phyloP scores from a whole-genome alignment of 805 yeast genomes.

The Spathaspora sp. region DNA sequence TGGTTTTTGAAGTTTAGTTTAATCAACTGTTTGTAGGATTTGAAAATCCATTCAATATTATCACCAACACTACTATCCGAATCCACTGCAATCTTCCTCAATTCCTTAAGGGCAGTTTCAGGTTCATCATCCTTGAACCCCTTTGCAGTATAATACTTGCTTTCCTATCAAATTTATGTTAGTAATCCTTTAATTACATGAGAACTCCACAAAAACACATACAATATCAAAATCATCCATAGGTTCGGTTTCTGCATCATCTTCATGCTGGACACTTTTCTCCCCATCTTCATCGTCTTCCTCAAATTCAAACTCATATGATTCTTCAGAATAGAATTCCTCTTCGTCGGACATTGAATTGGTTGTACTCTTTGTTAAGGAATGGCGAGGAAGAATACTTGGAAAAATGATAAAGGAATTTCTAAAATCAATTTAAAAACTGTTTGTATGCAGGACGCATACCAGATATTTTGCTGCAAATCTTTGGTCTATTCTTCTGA shows the following conservation, averaged over 20 bases:
- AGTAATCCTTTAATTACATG: neutral
- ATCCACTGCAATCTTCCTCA: slow-evolving; percentile 13
- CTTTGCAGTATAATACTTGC: slow-evolving; percentile 35
- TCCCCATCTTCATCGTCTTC: slow-evolving; percentile 28
- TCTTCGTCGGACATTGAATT: slow-evolving; percentile 29
- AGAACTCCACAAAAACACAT: slow-evolving; percentile 4
- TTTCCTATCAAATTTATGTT: slow-evolving; percentile 16
- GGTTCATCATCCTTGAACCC: slow-evolving; percentile 33
- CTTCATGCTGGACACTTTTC: slow-evolving; percentile 18
- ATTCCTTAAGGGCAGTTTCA: slow-evolving; percentile 19
- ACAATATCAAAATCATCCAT: slow-evolving; percentile 18
- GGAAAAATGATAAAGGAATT: neutral
- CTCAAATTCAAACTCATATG: slow-evolving; percentile 40
- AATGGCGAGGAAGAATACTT: neutral
- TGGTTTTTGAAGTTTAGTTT: slow-evolving; percentile 26
- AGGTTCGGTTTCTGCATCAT: slow-evolving; percentile 20
- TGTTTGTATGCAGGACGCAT: neutral
- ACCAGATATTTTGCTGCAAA: neutral
- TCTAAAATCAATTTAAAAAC: neutral
- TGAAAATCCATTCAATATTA: slow-evolving; percentile 30
- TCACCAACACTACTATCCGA: slow-evolving; percentile 12
- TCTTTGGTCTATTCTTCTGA: too few relatives aligned
- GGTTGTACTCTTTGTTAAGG: neutral
- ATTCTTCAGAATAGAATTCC: slow-evolving; percentile 33
- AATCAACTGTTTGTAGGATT: slow-evolving; percentile 38